Evolutionary conservation across 164 flowering plant genomes (phyloP), one percentile per base, ranked within the genome.

Genomic region (Annona squamosa): DNA sequence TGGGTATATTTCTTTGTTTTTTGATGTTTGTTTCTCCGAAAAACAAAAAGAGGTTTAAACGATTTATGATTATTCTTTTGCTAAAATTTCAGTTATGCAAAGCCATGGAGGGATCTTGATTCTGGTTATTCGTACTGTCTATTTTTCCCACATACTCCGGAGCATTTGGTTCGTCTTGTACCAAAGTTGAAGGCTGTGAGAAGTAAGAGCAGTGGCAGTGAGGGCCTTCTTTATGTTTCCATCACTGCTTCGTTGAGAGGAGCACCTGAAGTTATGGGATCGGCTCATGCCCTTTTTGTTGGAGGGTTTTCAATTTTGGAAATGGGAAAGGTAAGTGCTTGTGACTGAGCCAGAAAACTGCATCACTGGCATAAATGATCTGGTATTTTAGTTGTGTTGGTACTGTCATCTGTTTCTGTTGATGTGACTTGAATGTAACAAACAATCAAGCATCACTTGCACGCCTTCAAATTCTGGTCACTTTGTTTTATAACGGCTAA

Each of bases 111-210:
- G 77, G 97, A 93, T 83, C 84, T 75, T 71, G 83, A 79, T 68
- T 77, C 81, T 70, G 90, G 89, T 43, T 78, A 77, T 26, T 79
- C 79, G 61, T 90, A 81, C 75, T 93, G 98, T 80, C 87, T 91
- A 68, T 91, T 93, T 82, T 89, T 85, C 79, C 98, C 98, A 46
- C 84, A 87, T 84, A 82, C 92, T 45, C 97, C 98, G 4, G 90
- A 90, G 78, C 90, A 90, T 81, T 78, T 91, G 85, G 86, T 78
- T 5, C 87, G 46, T 59, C 80, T 89, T 43, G 26, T 82, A 46
- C 86, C 86, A 44, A 83, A 77, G 71, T 73, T 77, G 16, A 83
- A 71, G 78, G 83, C 78, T 45, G 78, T 71, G 78, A 86, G 77
- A 77, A 78, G 84, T 19, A 37, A 69, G 26, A 74, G 67, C 19